Conservation (phyloP, 805 yeast species). For the Nakazawaea holstii region DNA sequence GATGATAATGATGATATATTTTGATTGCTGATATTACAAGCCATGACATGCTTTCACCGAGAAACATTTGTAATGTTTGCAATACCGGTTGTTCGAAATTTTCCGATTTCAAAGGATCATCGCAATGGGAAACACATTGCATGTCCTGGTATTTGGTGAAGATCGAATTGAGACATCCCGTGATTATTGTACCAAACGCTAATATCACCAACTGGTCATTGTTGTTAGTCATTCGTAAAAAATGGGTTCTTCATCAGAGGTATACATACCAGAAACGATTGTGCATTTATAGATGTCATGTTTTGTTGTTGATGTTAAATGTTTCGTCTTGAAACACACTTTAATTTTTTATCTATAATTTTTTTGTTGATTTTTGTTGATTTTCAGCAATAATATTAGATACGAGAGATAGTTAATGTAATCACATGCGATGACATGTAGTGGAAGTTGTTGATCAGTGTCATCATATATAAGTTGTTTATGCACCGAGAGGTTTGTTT, state of each 20-base stretch:
- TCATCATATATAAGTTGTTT: no score
- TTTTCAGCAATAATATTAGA: no score
- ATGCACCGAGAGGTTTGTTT: no score
- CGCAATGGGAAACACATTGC: constrained; percentile 60
- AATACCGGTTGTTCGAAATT: constrained; percentile 75
- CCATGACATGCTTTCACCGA: constrained; percentile 55
- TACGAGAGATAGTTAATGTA: no score
- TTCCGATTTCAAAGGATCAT: constrained; percentile 33
- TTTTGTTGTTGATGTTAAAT: neutral
- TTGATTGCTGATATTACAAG: constrained; percentile 15
- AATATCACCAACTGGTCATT: constrained; percentile 23
- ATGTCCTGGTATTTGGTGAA: constrained; percentile 73
- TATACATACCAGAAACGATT: neutral
- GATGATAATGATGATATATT: neutral
- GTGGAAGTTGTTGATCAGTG: no score
- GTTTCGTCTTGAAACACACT: neutral
- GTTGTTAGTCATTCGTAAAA: neutral
- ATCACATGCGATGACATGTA: no score
- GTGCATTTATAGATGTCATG: neutral
- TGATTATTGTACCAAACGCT: constrained; percentile 50
- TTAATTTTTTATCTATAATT: constrained; percentile 15
- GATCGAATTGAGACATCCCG: constrained; percentile 71
- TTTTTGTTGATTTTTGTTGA: constrained; percentile 9
- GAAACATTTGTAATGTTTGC: constrained; percentile 77
- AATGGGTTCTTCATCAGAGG: no score